Conservation (phyloP, 352 stramenopile genomes). For the Phytophthora sojae region DNA sequence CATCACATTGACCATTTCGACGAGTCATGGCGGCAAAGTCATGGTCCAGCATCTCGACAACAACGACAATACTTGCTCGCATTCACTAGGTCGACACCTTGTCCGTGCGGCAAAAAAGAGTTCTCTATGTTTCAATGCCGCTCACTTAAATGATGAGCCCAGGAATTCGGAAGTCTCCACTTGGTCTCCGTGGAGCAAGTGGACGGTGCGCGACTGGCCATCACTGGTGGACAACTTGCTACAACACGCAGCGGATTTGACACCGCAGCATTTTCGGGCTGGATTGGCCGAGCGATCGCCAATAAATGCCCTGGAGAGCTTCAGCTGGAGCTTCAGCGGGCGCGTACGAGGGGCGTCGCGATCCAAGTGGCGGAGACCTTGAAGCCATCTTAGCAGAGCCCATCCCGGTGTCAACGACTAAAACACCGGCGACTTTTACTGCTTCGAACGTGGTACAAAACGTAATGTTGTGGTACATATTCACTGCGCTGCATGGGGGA, state of each 20-base stretch:
- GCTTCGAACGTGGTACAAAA: background rate
- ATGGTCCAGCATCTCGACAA: too few relatives aligned
- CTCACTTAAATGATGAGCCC: background rate
- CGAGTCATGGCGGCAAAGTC: too few relatives aligned
- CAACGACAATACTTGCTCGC: background rate
- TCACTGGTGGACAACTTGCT: background rate
- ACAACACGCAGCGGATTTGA: background rate
- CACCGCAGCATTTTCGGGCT: background rate
- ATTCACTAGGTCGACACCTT: background rate
- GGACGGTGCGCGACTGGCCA: background rate
- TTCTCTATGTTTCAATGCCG: background rate
- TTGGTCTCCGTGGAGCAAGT: conserved; percentile 1
- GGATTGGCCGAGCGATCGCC: conserved; percentile 2
- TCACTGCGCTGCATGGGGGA: too few relatives aligned
- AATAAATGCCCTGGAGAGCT: conserved; percentile 18
- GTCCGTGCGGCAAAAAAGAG: background rate
- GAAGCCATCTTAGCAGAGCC: background rate
- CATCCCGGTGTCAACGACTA: conserved; percentile 17
- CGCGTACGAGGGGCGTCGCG: conserved; percentile 8
- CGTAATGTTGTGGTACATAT: too few relatives aligned
- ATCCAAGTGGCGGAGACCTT: conserved; percentile 13
- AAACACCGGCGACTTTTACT: conserved; percentile 4
- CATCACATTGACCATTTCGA: too few relatives aligned
- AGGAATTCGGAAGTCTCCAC: background rate
- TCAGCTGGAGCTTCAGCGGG: conserved; percentile 4